Conservation (phyloP, 2,329 filamentous ascomycete genomes). For the Trichoderma sp. region DNA sequence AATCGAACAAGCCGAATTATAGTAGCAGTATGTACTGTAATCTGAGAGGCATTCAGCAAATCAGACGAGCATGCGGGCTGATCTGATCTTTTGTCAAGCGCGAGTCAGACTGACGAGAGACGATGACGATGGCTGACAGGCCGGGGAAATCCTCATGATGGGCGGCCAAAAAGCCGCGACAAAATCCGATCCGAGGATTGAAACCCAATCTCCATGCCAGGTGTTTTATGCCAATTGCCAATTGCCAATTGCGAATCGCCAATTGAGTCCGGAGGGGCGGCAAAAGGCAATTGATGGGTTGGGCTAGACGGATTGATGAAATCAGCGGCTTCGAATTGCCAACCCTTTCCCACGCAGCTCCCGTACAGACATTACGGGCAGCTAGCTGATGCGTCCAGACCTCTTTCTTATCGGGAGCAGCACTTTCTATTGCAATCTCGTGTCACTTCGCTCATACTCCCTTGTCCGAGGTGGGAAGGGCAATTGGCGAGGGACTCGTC, state of each 20-base stretch:
- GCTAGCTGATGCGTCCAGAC: too few species aligned
- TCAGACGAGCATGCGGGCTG: background rate
- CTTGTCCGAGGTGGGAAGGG: background rate
- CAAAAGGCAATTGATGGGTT: background rate
- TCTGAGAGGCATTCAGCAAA: background rate
- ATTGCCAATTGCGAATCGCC: background rate
- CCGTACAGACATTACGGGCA: too few species aligned
- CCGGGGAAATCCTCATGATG: background rate
- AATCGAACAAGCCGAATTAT: background rate
- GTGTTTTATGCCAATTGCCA: background rate
- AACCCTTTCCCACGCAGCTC: background rate
- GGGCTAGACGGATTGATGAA: background rate
- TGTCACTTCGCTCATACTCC: background rate
- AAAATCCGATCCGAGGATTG: conserved; percentile 14
- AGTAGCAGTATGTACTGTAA: background rate
- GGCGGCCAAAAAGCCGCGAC: background rate
- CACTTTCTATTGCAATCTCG: background rate
- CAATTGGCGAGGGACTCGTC: background rate
- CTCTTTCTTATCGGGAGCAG: conserved; percentile 5
- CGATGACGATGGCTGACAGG: conserved; percentile 13
- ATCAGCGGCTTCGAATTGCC: background rate
- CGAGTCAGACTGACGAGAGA: conserved; percentile 22
- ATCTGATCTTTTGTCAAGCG: conserved; percentile 15
- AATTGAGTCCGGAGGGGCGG: background rate
- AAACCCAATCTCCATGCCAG: conserved; percentile 9